Evolutionary conservation across 805 yeast species (phyloP).

Genomic region (Schizosaccharomyces cryophilus): DNA sequence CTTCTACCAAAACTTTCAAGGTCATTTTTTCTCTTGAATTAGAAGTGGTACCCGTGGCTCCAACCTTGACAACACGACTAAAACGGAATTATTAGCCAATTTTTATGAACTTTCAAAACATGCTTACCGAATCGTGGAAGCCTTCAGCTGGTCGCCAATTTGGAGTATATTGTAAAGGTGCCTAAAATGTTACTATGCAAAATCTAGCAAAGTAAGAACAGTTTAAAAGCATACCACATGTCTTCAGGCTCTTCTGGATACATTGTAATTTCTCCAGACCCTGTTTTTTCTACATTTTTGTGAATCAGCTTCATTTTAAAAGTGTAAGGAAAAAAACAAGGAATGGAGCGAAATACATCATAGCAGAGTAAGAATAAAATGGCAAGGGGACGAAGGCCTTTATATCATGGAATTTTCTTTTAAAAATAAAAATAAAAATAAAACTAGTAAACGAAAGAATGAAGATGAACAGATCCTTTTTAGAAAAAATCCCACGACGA

Average conservation of each 20-base stretch:
- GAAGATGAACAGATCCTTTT: no score
- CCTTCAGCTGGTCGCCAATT: slow-evolving; percentile 46
- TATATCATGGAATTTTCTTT: no score
- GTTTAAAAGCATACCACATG: slow-evolving; percentile 26
- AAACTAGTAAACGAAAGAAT: no score
- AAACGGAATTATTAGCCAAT: not conserved
- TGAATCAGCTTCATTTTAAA: slow-evolving; percentile 29
- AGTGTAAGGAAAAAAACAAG: not conserved
- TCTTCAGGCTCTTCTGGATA: slow-evolving; percentile 79
- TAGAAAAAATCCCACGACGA: no score
- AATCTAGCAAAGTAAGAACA: not conserved
- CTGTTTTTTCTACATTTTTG: slow-evolving; percentile 29
- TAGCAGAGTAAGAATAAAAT: no score
- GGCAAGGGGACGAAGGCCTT: no score
- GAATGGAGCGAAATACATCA: no score
- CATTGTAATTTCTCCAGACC: slow-evolving; percentile 39
- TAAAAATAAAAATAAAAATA: no score
- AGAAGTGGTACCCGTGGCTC: slow-evolving; percentile 14
- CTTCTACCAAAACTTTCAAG: slow-evolving; percentile 36
- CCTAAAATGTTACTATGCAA: not conserved
- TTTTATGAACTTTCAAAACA: not conserved
- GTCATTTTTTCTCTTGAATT: slow-evolving; percentile 33
- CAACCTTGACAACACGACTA: slow-evolving; percentile 6
- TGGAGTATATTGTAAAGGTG: slow-evolving; percentile 57
- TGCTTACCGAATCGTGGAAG: slow-evolving; percentile 40